Conservation (phyloP, 441 rosid species). For the Pelargonium exstipulatum region DNA sequence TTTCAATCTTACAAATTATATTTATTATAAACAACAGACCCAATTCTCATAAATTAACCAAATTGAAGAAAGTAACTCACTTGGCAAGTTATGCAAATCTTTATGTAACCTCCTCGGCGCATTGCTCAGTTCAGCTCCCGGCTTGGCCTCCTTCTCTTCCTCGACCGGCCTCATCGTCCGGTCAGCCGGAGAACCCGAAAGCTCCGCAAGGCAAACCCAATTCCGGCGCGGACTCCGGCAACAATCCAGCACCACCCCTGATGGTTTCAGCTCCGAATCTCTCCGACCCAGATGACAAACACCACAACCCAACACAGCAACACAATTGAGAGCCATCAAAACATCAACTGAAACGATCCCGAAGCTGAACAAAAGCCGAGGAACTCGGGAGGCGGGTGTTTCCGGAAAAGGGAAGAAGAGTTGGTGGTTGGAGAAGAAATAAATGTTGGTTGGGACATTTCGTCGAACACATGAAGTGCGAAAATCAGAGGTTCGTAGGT, state of each 20-base stretch:
- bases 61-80: constrained; percentile 27
- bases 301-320: constrained; percentile 10
- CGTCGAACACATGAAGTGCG: neutral
- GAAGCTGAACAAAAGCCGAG: neutral
- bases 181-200: constrained; percentile 14
- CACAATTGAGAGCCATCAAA: constrained; percentile 30
- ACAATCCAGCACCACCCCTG: constrained; percentile 15
- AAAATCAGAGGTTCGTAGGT: neutral
- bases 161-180: constrained; percentile 22
- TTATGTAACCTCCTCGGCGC: constrained; percentile 28
- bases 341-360: neutral
- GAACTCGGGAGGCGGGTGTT: neutral
- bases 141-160: constrained; percentile 20
- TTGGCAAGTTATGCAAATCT: constrained; percentile 40
- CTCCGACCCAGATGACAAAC: constrained; percentile 20
- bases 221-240: constrained; percentile 6
- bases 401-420: neutral
- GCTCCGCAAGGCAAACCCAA: constrained; percentile 18
- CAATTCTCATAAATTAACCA: neutral
- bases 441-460: neutral
- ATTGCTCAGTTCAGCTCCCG: constrained; percentile 21
- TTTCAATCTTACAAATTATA: neutral
- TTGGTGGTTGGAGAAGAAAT: neutral
- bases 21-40: neutral
- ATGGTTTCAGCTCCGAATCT: constrained; percentile 13